Conservation (phyloP, 768 basidiomycete species). For the Exidia glandulosa region DNA sequence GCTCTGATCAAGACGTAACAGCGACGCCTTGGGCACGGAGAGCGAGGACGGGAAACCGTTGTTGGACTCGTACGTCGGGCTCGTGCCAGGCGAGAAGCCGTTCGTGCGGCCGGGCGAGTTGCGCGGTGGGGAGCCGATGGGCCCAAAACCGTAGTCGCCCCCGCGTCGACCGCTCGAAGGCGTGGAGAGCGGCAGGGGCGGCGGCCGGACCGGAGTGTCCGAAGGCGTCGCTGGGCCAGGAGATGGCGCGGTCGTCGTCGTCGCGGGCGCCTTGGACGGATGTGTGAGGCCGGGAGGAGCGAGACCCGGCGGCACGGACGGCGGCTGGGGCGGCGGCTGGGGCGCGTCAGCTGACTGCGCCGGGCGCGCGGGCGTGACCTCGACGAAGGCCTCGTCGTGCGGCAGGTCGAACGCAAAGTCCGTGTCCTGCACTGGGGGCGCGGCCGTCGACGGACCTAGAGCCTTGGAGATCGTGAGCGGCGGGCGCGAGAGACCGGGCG, state of each 20-base stretch:
- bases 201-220: slow-evolving; percentile 13
- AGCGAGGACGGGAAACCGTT: background rate
- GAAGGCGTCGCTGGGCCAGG: background rate
- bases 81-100: slow-evolving; percentile 44
- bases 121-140: slow-evolving; percentile 71
- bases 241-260: background rate
- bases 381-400: background rate
- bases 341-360: background rate
- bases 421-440: background rate
- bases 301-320: background rate
- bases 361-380: background rate
- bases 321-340: background rate
- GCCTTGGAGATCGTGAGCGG: background rate
- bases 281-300: background rate
- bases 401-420: background rate
- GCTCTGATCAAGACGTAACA: background rate
- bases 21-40: background rate
- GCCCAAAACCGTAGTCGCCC: slow-evolving; percentile 53
- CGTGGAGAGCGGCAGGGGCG: slow-evolving; percentile 42
- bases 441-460: background rate
- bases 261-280: background rate
- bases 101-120: slow-evolving; percentile 24
- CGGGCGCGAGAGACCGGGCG: background rate
- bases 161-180: slow-evolving; percentile 27
- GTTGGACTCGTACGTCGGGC: background rate